A percentile compares a stretch with the other conserved stretches of the same genome.
Conservation (phyloP, 441 rosid species). For the Caryocar brasiliense region DNA sequence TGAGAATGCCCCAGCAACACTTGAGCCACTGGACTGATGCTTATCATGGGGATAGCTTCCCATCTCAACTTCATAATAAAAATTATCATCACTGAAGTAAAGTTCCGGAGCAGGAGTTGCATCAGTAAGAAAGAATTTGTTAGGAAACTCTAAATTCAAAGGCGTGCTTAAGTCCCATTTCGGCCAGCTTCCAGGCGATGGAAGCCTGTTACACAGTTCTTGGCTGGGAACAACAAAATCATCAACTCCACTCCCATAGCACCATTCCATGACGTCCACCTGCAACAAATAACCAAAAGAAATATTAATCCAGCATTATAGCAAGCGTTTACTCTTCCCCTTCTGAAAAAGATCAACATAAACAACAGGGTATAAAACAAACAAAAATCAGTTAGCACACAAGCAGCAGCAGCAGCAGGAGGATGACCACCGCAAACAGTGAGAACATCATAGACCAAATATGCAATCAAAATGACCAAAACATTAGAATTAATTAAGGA, state of each 20-base stretch:
- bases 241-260: slow-evolving; percentile 25
- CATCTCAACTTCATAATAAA: slow-evolving; percentile 22
- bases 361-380: too few relatives aligned
- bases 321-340: too few relatives aligned
- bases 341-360: too few relatives aligned
- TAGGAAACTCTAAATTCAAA: slow-evolving; percentile 19
- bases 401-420: too few relatives aligned
- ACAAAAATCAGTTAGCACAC: too few relatives aligned
- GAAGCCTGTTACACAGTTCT: slow-evolving; percentile 35
- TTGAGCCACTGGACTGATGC: slow-evolving; percentile 16
- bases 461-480: too few relatives aligned
- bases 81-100: slow-evolving; percentile 15
- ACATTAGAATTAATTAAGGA: too few relatives aligned
- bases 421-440: too few relatives aligned
- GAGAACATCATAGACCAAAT: too few relatives aligned
- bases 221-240: slow-evolving; percentile 49
- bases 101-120: background rate
- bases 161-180: slow-evolving; percentile 38
- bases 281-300: background rate
- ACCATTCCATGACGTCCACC: slow-evolving; percentile 50
- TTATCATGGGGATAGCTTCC: slow-evolving; percentile 10
- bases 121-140: slow-evolving; percentile 22
- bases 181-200: slow-evolving; percentile 48
- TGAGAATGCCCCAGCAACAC: slow-evolving; percentile 15
- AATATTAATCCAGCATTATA: too few relatives aligned